Percentiles rank a stretch among this genome's conserved stretches.
phyloP scores from a whole-genome alignment of 768 basidiomycete species.

The Cystobasidium tubakii region DNA sequence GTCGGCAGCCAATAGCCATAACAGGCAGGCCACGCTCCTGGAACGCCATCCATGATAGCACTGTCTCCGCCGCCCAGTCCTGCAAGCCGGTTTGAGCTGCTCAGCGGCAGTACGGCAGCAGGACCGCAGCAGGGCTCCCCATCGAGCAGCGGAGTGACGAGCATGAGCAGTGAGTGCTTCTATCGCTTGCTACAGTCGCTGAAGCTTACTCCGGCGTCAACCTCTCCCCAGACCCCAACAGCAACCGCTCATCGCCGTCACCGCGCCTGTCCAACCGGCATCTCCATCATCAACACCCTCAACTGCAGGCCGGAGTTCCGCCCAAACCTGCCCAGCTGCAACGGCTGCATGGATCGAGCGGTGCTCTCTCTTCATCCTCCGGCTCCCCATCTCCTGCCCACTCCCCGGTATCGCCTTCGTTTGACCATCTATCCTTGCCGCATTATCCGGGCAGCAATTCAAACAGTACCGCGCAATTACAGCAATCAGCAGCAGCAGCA shows the following conservation, averaged over 20 bases:
- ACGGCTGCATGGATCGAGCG: neutral
- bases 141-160: neutral
- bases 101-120: neutral
- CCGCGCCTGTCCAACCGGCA: neutral
- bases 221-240: neutral
- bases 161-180: neutral
- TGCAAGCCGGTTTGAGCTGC: neutral
- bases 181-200: neutral
- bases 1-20: too few relatives aligned
- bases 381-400: neutral
- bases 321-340: neutral
- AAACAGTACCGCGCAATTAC: neutral
- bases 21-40: too few relatives aligned
- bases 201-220: neutral
- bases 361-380: neutral
- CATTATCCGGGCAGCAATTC: neutral
- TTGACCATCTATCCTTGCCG: neutral
- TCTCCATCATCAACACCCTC: neutral
- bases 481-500: neutral
- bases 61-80: neutral
- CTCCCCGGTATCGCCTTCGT: neutral
- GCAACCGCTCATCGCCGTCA: neutral
- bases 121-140: neutral
- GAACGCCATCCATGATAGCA: neutral
- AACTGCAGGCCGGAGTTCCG: neutral